Base-by-base conservation (phyloP, 768 basidiomycete species). In the Collybiopsis luxurians region DNA sequence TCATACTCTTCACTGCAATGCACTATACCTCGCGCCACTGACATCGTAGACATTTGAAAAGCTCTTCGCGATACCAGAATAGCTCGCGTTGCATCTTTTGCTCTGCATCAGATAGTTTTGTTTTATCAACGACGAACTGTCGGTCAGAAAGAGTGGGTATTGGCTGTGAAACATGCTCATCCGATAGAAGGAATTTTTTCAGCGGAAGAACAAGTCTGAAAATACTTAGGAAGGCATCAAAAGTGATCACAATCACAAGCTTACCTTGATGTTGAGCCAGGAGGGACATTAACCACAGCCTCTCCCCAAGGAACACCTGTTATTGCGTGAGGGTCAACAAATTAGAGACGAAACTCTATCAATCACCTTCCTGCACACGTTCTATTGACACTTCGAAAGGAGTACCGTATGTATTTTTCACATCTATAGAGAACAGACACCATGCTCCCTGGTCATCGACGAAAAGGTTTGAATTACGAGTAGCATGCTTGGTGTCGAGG, bases 21-120 rank as follows among this genome's bases (percentile, higher is more conserved):
- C 31, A 21, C 10, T 30, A 30, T 58, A 93, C 95, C 83, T 98
- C 97, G 65, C 81, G 81, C 97, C 97, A 99, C 17, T 75, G 77
- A 10, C 88, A 88, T 12, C 73, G 75, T 13, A 98, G 67, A 49
- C 74, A 71, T 45, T 82, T 82, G 64, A 98, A 81, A 10, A 99
- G 72, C 60, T 88, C 85, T 69, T 99, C 95, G 34, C 95, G 80
- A 68, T 97, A 96, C 97, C 97, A 99, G 74, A 98, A 99, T 15
- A 95, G 67, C 66, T 94, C 90, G 38, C 85, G 79, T 66, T 93
- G 88, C 10, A 76, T 66, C 42, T 75, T 76, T 59, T 88, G 80
- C 61, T 92, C 87, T 44, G 70, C 73, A 11, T 71, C 67, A 1
- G 86, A 80, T 57, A 90, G 71, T 48, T 75, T 80, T 4, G 87